Evolutionary conservation across 2,329 filamentous ascomycete species (phyloP).

Genomic region (Xylaria sp.): DNA sequence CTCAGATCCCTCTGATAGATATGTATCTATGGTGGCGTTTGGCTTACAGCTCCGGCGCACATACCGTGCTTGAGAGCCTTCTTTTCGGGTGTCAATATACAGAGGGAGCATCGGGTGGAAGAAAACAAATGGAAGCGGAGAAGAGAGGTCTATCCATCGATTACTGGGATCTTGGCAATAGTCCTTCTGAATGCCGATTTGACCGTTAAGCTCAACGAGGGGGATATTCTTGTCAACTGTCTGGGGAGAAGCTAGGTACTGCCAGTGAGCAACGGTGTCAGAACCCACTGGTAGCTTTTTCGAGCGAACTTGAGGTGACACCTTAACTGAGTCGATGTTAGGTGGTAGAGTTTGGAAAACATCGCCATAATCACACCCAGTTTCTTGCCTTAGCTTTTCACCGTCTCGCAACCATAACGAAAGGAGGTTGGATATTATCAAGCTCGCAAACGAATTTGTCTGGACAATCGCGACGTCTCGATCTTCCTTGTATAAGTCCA

Average conservation of each 20-base stretch:
- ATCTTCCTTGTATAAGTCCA: constrained; percentile 75
- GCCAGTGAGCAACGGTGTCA: constrained; percentile 75
- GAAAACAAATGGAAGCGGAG: constrained; percentile 79
- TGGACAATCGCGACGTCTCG: constrained; percentile 68
- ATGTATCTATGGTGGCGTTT: constrained; percentile 88
- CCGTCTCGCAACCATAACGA: constrained; percentile 83
- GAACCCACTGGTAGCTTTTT: constrained; percentile 59
- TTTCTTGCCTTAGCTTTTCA: constrained; percentile 73
- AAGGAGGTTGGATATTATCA: constrained; percentile 79
- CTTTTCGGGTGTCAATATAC: constrained; percentile 86
- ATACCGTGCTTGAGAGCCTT: constrained; percentile 87
- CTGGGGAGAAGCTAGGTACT: constrained; percentile 66
- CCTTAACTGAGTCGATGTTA: constrained; percentile 57
- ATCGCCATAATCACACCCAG: constrained; percentile 72
- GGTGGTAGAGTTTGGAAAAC: constrained; percentile 71
- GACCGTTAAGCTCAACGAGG: constrained; percentile 79
- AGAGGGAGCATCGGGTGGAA: constrained; percentile 90
- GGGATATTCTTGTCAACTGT: constrained; percentile 68
- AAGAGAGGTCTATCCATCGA: constrained; percentile 73
- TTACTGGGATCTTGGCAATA: constrained; percentile 76
- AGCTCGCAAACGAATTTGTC: constrained; percentile 81
- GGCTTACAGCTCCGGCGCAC: constrained; percentile 92
- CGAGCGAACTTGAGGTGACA: constrained; percentile 62
- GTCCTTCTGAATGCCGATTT: constrained; percentile 77
- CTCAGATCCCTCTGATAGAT: constrained; percentile 79